Base-by-base conservation (phyloP, 2,329 filamentous ascomycete genomes). In the Orbilia quercus region DNA sequence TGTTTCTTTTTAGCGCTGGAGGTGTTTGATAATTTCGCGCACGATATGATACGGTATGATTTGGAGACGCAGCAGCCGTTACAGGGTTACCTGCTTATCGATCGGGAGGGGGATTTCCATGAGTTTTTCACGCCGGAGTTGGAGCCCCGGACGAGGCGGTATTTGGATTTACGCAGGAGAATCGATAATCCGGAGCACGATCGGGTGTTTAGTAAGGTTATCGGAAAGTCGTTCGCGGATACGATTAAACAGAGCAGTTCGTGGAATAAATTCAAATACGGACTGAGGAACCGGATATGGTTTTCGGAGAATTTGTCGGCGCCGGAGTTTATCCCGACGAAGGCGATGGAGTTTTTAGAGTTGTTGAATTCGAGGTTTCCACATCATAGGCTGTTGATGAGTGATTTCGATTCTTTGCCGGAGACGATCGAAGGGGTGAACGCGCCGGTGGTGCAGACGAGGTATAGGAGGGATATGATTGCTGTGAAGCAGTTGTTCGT, bases 1-100 rank as follows among this genome's bases (percentile, higher is more conserved):
- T 98, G 95, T 83, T 99, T 96, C 84, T 98, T 99, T 84, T 87
- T 99, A 44, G 95, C 94, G 47, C 90, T 99, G 82, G 95, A 99
- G 82, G 95, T 99, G 76, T 96, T 97, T 79, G 95, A 99, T 84
- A 99, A 99, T 82, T 98, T 99, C 80, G 89, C 92, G 36, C 96
- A 99, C 83, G 95, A 99, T 82, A 87, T 89, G 70, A 88, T 99
- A 75, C 93, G 96, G 75, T 99, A 98, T 82, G 90, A 98, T 81
- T 85, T 90, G 9, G 82, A 84, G 72, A 96, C 92, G 9, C 91
- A 92, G 80, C 84, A 90, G 76, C 91, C 94, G 0, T 85, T 96
- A 62, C 96, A 99, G 82, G 92, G 92, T 54, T 89, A 89, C 75
- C 93, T 98, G 12, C 84, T 99, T 40, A 89, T 99, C 79, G 92